These are phyloP conservation scores for Pythium aristosporum DNA, from an alignment of 352 stramenopile genomes.

Conservation along the genomic window DNA sequence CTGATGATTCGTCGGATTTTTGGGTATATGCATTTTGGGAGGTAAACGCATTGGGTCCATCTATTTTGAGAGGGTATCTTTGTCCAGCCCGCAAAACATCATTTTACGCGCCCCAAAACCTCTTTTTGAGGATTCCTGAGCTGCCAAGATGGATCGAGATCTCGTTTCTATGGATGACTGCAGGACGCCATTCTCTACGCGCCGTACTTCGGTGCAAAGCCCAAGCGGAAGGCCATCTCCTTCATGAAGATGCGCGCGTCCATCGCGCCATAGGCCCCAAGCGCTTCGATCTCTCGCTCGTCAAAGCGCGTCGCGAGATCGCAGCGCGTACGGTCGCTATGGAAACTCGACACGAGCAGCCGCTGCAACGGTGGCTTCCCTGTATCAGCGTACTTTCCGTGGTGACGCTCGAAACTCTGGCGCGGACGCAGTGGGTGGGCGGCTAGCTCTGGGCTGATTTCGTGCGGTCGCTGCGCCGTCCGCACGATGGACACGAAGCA, in stretches of 20 bases:
- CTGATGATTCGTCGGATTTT: neutral
- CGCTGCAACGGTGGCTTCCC: neutral
- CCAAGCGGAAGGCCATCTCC: conserved; percentile 78
- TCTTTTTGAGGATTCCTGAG: too few species aligned
- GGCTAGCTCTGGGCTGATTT: conserved; percentile 1
- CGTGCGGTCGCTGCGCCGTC: conserved; percentile 23
- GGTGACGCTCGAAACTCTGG: conserved; percentile 66
- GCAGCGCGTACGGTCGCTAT: conserved; percentile 61
- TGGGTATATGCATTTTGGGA: too few species aligned
- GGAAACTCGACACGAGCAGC: conserved; percentile 56
- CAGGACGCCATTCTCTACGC: conserved; percentile 23
- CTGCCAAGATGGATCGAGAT: too few species aligned
- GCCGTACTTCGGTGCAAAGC: conserved; percentile 75
- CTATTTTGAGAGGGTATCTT: conserved; percentile 11
- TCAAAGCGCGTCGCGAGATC: conserved; percentile 51
- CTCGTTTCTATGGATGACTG: too few species aligned
- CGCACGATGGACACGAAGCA: conserved; percentile 50
- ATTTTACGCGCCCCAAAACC: too few species aligned
- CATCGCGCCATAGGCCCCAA: conserved; percentile 69
- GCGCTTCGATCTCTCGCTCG: conserved; percentile 45
- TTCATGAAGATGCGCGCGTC: conserved; percentile 70
- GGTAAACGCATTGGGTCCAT: neutral
- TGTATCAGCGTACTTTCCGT: conserved; percentile 41
- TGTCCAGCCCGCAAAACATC: neutral
- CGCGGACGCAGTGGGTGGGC: conserved; percentile 53